A percentile compares a stretch with the other conserved stretches of the same genome.
These are phyloP conservation scores for Tetrahymena malaccensis DNA, from an alignment of 73 alveolate genomes.

Conservation along the genomic window DNA sequence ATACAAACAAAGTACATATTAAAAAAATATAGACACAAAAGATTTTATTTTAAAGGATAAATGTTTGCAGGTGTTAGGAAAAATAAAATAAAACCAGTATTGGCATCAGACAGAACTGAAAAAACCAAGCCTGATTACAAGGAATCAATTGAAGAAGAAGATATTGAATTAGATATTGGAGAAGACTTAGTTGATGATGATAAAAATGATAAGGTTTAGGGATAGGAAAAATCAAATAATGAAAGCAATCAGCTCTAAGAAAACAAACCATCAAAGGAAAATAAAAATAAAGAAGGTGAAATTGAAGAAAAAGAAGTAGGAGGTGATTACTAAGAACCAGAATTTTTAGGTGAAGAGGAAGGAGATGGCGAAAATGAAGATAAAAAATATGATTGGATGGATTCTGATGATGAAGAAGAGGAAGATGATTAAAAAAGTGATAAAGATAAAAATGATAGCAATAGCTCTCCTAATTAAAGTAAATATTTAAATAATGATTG, in stretches of 20 bases:
- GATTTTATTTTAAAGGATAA: neutral
- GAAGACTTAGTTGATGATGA: neutral
- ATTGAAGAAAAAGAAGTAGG: neutral
- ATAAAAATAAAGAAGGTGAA: neutral
- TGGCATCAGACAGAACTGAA: neutral
- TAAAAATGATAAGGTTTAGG: neutral
- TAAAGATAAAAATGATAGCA: neutral
- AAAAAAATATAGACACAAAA: neutral
- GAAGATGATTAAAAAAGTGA: neutral
- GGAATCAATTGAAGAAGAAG: neutral
- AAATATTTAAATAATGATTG: neutral
- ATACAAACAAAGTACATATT: neutral
- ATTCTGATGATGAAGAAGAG: neutral
- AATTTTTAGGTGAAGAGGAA: neutral
- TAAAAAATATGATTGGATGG: neutral
- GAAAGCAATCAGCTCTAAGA: neutral
- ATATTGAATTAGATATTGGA: neutral
- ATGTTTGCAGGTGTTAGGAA: neutral
- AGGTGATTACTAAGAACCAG: neutral
- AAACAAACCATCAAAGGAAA: neutral
- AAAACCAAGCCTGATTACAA: neutral
- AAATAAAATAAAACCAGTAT: neutral
- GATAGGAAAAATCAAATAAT: neutral
- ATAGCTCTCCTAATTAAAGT: neutral
- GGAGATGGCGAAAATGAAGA: neutral